Conservation (phyloP, 1,284 basidiomycete species). For the Stereum hirsutum region DNA sequence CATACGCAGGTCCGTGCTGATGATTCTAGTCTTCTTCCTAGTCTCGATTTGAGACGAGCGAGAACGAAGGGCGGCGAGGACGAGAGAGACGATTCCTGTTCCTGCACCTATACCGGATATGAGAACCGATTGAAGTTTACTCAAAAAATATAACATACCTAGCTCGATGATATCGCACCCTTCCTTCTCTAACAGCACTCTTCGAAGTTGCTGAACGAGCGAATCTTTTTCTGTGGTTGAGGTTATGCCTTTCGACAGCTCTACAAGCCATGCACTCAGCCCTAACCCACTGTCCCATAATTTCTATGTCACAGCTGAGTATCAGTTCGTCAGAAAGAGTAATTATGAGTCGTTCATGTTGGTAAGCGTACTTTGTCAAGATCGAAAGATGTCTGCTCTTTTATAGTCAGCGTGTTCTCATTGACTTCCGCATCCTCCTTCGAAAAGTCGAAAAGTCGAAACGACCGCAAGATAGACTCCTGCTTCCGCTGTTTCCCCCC, state of each 20-base stretch:
- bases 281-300: constrained; percentile 88
- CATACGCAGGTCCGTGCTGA: constrained; percentile 72
- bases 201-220: constrained; percentile 16
- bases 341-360: neutral
- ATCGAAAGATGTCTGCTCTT: constrained; percentile 80
- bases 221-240: neutral
- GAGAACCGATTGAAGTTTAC: neutral
- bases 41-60: constrained; percentile 11
- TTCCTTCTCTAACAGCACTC: constrained; percentile 30
- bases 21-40: constrained; percentile 33
- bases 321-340: constrained; percentile 8
- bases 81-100: constrained; percentile 73
- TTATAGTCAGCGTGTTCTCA: constrained; percentile 35
- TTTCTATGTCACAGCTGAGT: constrained; percentile 49
- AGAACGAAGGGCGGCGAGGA: constrained; percentile 44
- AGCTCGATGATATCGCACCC: constrained; percentile 49
- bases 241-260: neutral
- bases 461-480: constrained; percentile 58
- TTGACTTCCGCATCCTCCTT: no score
- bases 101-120: constrained; percentile 53
- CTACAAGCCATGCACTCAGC: constrained; percentile 63
- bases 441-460: constrained; percentile 26
- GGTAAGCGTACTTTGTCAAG: constrained; percentile 83
- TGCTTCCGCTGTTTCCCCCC: constrained; percentile 41
- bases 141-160: constrained; percentile 36